Evolutionary conservation across 805 yeast genomes (phyloP).

Genomic region (Lachancea cidri): DNA sequence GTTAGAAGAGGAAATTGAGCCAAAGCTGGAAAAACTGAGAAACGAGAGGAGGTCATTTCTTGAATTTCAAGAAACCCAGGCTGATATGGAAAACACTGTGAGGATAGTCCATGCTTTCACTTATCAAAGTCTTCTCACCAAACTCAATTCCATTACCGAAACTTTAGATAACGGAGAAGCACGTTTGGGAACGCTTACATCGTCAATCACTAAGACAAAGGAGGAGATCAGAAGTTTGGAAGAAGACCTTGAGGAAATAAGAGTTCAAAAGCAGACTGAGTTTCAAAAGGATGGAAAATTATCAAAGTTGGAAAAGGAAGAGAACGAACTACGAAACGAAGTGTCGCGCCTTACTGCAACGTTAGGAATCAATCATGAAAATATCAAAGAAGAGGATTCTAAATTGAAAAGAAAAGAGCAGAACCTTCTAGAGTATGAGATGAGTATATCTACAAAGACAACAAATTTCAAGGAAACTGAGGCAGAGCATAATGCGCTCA

Average conservation of each 20-base stretch:
- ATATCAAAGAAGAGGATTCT: constrained; percentile 47
- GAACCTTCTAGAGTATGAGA: constrained; percentile 34
- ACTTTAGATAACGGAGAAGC: constrained; percentile 39
- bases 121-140: constrained; percentile 41
- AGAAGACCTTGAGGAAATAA: constrained; percentile 54
- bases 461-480: constrained; percentile 40
- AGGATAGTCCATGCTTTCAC: constrained; percentile 76
- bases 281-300: constrained; percentile 54
- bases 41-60: constrained; percentile 75
- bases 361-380: constrained; percentile 51
- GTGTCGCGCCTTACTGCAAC: constrained; percentile 66
- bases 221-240: constrained; percentile 55
- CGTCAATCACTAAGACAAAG: constrained; percentile 41
- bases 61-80: constrained; percentile 81
- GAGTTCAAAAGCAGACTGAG: constrained; percentile 50
- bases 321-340: constrained; percentile 53
- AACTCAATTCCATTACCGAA: constrained; percentile 41
- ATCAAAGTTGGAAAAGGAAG: constrained; percentile 53
- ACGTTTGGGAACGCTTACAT: constrained; percentile 38
- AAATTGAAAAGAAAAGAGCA: constrained; percentile 33
- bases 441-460: constrained; percentile 33
- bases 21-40: constrained; percentile 76
- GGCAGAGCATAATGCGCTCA: constrained; percentile 40
- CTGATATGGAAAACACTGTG: constrained; percentile 70
- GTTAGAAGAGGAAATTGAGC: constrained; percentile 84